Evolutionary conservation across 2,329 filamentous ascomycete species (phyloP).

Genomic region (Cladosporium sphaerospermum): DNA sequence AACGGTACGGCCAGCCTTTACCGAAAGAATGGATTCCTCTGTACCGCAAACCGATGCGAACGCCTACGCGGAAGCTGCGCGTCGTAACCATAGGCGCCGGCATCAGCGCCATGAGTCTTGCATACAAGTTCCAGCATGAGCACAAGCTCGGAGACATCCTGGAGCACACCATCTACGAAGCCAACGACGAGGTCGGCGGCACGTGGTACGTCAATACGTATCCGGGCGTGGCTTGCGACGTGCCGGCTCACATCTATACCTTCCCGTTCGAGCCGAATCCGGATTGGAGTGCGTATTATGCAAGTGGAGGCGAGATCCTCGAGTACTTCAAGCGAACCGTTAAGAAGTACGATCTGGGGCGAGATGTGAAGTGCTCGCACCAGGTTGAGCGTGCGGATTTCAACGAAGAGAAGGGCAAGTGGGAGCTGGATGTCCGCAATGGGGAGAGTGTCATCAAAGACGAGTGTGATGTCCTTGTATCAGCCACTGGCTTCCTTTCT

Average conservation of each 20-base stretch:
- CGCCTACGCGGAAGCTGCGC: conserved; percentile 22
- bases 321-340: conserved; percentile 37
- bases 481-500: conserved; percentile 21
- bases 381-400: conserved; percentile 33
- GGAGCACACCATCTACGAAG: conserved; percentile 39
- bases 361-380: conserved; percentile 34
- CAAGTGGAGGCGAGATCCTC: conserved; percentile 35
- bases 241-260: conserved; percentile 34
- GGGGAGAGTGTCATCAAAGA: conserved; percentile 22
- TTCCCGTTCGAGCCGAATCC: conserved; percentile 40
- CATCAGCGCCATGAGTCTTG: conserved; percentile 34
- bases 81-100: conserved; percentile 30
- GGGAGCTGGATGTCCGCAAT: conserved; percentile 31
- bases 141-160: conserved; percentile 30
- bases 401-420: conserved; percentile 32
- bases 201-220: conserved; percentile 38
- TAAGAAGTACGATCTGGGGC: conserved; percentile 34
- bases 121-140: conserved; percentile 37
- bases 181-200: conserved; percentile 35
- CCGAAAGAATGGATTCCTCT: conserved; percentile 28
- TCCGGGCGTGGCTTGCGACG: conserved; percentile 39
- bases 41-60: conserved; percentile 28
- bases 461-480: conserved; percentile 33
- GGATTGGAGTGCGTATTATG: conserved; percentile 38
- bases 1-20: conserved; percentile 24